Evolutionary conservation across 768 basidiomycete genomes (phyloP), one percentile per base, ranked within the genome.

Genomic region (Phanerochaete carnosa): DNA sequence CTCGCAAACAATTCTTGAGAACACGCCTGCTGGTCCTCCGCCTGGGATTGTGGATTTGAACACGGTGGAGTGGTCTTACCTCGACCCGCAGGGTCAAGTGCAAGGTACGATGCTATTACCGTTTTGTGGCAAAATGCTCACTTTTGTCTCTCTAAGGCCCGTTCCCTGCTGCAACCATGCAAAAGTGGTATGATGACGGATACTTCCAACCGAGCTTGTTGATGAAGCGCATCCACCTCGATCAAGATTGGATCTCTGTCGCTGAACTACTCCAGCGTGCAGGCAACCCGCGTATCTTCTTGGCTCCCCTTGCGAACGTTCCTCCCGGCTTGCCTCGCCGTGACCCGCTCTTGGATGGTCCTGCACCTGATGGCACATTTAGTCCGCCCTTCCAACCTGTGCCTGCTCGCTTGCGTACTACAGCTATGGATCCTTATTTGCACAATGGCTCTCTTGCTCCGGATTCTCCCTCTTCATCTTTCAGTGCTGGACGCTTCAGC

Each of bases 121-220:
- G 30, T 28, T 3, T 28, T 30, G 9, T 43, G 15, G 26, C 6
- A 19, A n/a, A 15, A 16, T 19, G 46, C 45, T 57, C 15, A 57
- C 29, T 57, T 52, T n/a, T n/a, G n/a, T 46, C 16, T 45, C 19
- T 64, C 12, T 56, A 22, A 96, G 94, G 95, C 60, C 94, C 95
- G 5, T 98, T 96, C 80, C 82, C 82, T 47, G 93, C 92, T 28
- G 85, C 89, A 62, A 66, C 90, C 57, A 96, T 98, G 95, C 94
- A 96, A 76, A 92, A 92, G 68, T 97, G 95, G 95, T 88, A 87
- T 70, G 86, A 92, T 54, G 90, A 90, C 67, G 90, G 92, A 16
- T 98, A 95, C 74, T 98, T 98, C 69, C 78, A 84, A 9, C 77
- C 86, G 28, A 88, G 92, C 63, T 80, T 98, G 26, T 85, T 91